Conservation (phyloP, 2,329 filamentous ascomycete genomes). For the Talaromyces piceae region DNA sequence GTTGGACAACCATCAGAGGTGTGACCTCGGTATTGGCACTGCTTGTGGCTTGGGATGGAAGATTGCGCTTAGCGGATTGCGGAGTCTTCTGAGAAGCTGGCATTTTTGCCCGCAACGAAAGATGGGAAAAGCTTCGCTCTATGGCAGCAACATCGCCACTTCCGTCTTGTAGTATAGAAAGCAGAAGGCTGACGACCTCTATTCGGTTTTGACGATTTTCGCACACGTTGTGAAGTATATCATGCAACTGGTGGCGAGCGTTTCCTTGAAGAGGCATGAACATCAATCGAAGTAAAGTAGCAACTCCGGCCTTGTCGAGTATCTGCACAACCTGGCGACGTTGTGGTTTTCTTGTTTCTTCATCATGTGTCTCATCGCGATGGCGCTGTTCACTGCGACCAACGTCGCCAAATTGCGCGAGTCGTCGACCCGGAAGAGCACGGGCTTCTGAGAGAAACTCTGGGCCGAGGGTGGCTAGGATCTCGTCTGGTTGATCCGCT, state of each 20-base stretch:
- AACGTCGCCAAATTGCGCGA: slow-evolving; percentile 47
- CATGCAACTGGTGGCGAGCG: slow-evolving; percentile 73
- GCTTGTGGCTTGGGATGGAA: slow-evolving; percentile 51
- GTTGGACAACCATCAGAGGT: slow-evolving; percentile 89
- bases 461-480: slow-evolving; percentile 74
- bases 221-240: slow-evolving; percentile 83
- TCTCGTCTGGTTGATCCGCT: slow-evolving; percentile 83
- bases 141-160: slow-evolving; percentile 89
- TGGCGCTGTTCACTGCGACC: slow-evolving; percentile 30
- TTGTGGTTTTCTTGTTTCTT: slow-evolving; percentile 55
- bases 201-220: slow-evolving; percentile 94
- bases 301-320: slow-evolving; percentile 91
- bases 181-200: slow-evolving; percentile 84
- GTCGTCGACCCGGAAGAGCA: slow-evolving; percentile 53
- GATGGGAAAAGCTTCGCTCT: slow-evolving; percentile 87
- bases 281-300: slow-evolving; percentile 95
- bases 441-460: slow-evolving; percentile 83
- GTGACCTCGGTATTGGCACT: slow-evolving; percentile 76
- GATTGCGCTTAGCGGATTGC: slow-evolving; percentile 66
- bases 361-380: slow-evolving; percentile 35
- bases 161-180: slow-evolving; percentile 92
- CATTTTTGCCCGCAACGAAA: slow-evolving; percentile 85
- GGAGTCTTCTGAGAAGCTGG: slow-evolving; percentile 72
- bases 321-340: slow-evolving; percentile 86
- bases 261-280: slow-evolving; percentile 90